Percentiles rank a stretch among this genome's conserved stretches.
These are phyloP conservation scores for Triticum urartu DNA, from an alignment of 176 grass and related monocot species.

Conservation along the genomic window DNA sequence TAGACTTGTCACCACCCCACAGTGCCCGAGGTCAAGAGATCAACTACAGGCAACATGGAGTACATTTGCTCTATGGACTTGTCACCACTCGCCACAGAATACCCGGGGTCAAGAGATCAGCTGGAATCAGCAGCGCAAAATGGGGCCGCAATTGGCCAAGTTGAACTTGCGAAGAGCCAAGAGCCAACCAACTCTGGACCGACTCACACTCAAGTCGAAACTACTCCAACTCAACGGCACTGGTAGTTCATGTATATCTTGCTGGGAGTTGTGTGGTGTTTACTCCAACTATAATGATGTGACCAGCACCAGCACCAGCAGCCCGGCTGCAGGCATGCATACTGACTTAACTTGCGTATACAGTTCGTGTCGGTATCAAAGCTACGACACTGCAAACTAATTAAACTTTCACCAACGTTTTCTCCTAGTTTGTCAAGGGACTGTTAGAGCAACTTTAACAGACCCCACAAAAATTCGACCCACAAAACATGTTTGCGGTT, in stretches of 20 bases:
- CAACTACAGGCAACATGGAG: not conserved
- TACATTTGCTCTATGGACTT: not conserved
- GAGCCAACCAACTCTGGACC: conserved; percentile 7
- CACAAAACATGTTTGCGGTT: no score
- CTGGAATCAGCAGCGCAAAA: not conserved
- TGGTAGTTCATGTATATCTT: no score
- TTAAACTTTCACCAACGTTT: no score
- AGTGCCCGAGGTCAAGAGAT: not conserved
- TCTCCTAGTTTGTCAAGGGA: no score
- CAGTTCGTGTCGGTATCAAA: not conserved
- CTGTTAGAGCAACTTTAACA: not conserved
- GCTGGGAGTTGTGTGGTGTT: no score
- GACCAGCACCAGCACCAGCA: no score
- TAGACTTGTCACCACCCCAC: not conserved
- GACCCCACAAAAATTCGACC: no score
- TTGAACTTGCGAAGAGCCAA: not conserved
- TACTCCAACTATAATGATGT: no score
- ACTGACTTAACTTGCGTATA: no score
- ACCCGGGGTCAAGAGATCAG: conserved; percentile 40
- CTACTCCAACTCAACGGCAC: no score
- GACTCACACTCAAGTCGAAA: not conserved
- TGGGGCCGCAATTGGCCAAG: not conserved
- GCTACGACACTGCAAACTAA: no score
- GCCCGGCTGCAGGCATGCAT: no score
- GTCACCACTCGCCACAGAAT: not conserved